Percentiles rank a stretch among this genome's conserved stretches.
Evolutionary conservation across 2,329 filamentous ascomycete species (phyloP).

Genomic region (Nothophoma quercina): DNA sequence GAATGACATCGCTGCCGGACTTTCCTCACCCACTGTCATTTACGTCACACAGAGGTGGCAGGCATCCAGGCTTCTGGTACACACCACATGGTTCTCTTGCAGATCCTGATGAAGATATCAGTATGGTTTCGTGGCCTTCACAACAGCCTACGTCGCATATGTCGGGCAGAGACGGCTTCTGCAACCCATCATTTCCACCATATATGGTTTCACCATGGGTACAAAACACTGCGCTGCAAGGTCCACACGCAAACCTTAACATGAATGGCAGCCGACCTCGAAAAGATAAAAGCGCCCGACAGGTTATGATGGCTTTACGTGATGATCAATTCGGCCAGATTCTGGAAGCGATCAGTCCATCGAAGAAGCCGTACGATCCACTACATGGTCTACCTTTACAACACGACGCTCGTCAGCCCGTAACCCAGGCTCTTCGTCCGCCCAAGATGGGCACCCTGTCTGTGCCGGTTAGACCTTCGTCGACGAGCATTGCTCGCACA

Average conservation of each 20-base stretch:
- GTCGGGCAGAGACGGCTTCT: not conserved
- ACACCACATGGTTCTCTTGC: conserved; percentile 16
- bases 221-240: not conserved
- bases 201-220: conserved; percentile 21
- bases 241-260: not conserved
- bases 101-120: conserved; percentile 28
- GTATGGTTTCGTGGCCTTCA: conserved; percentile 28
- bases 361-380: conserved; percentile 67
- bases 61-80: conserved; percentile 23
- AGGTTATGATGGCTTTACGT: conserved; percentile 30
- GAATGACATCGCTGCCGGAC: conserved; percentile 25
- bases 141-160: conserved; percentile 3
- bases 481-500: conserved; percentile 35
- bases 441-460: conserved; percentile 26
- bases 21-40: conserved; percentile 21
- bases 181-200: conserved; percentile 4
- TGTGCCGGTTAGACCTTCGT: conserved; percentile 29
- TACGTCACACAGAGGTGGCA: conserved; percentile 3
- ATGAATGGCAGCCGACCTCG: conserved; percentile 13
- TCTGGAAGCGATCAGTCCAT: conserved; percentile 35
- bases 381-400: not conserved
- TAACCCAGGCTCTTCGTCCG: conserved; percentile 17
- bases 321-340: conserved; percentile 42
- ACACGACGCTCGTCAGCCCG: conserved; percentile 7
- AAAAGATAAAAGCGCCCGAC: conserved; percentile 16